Evolutionary conservation across 1,139 yeast genomes (phyloP), one percentile per base, ranked within the genome.

Genomic region (Taphrina pruni): DNA sequence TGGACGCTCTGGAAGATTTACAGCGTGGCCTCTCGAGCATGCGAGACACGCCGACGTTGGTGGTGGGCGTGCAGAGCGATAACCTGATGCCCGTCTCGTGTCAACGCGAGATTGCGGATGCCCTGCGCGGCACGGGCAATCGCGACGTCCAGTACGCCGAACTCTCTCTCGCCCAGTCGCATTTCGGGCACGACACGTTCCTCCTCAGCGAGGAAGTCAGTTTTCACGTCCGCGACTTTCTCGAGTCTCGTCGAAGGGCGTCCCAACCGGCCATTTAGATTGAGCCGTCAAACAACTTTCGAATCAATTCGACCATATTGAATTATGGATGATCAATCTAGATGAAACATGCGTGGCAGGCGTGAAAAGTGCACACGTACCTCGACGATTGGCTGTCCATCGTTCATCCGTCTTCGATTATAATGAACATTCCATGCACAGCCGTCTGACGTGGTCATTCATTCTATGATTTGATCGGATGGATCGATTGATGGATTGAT

Each of bases 71-170:
- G 8, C 96, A 90, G 76, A 88, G 96, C 1, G 98, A 92, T 77
- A 89, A 90, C 62, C 81, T 92, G 69, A 92, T 92, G 81, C 98
- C 98, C 0, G 91, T 88, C 52, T 90, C 97, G 96, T 97, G 93
- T 79, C 98, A 92, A 78, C 80, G 88, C 69, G 97, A 93, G 76
- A 87, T 91, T 69, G 88, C 87, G 43, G 84, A 85, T 20, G 86
- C 87, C 46, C 81, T 92, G 65, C 79, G 79, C 69, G 80, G 82
- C 50, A 84, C 81, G 6, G 79, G 80, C 38, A 75, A 76, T 56
- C 73, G 75, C 54, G 77, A 77, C 54, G 82, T 88, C 62, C 80
- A 81, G 71, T 90, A 90, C 76, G 82, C 87, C 69, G 97, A 92
- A 76, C 81, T 92, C 70, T 87, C 92, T 45, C 87, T 86, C 70